Conservation (phyloP, 2,329 filamentous ascomycete genomes). For the Fusarium stilboides region DNA sequence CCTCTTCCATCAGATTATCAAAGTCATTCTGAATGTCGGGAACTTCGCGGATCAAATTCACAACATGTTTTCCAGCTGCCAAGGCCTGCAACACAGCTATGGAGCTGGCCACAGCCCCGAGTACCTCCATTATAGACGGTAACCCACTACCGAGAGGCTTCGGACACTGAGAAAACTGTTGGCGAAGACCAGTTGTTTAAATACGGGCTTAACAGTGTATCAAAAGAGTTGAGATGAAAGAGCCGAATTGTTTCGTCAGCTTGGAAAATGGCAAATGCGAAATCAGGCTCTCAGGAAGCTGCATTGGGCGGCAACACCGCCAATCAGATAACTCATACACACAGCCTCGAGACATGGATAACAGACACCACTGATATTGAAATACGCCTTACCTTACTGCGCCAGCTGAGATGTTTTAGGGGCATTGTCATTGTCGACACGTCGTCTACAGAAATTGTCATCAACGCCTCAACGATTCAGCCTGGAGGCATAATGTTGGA, state of each 20-base stretch:
- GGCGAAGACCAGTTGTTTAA: no score
- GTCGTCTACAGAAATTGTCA: background rate
- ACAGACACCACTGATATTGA: background rate
- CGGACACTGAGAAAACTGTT: background rate
- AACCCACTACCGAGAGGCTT: background rate
- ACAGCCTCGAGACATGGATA: constrained; percentile 11
- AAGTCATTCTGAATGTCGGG: constrained; percentile 31
- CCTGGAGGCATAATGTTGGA: background rate
- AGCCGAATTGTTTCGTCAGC: background rate
- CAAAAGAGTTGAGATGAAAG: background rate
- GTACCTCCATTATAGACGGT: constrained; percentile 18
- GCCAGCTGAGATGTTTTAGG: background rate
- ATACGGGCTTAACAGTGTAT: rapidly evolving
- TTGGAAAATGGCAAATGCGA: background rate
- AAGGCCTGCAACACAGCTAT: constrained; percentile 28
- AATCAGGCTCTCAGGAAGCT: constrained; percentile 9
- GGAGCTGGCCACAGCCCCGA: constrained; percentile 28
- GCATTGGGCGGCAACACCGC: background rate
- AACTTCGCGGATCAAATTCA: constrained; percentile 16
- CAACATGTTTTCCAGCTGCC: constrained; percentile 17
- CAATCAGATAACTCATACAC: constrained; percentile 14
- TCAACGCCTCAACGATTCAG: background rate
- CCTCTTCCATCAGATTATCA: constrained; percentile 21
- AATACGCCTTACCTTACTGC: background rate
- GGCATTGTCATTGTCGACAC: no score